phyloP scores from a whole-genome alignment of 768 basidiomycete species.

The Tephrocybe sp. region DNA sequence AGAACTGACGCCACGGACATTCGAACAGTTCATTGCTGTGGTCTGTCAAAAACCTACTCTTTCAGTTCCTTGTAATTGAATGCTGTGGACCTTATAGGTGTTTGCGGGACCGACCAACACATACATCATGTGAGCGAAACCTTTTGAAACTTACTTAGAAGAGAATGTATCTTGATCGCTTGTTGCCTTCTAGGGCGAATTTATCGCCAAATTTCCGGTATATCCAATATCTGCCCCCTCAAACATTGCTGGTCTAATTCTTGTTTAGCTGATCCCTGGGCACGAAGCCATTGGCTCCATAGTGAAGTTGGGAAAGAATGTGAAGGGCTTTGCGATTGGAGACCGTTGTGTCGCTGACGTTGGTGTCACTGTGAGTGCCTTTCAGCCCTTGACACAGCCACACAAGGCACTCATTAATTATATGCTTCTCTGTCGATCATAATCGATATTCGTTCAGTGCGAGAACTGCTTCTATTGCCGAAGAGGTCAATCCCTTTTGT shows the following conservation, averaged over 20 bases:
- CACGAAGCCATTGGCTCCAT: slow-evolving; percentile 76
- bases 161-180: background rate
- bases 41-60: slow-evolving; percentile 22
- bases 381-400: slow-evolving; percentile 5
- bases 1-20: too few relatives aligned
- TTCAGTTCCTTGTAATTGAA: background rate
- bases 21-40: slow-evolving; percentile 41
- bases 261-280: slow-evolving; percentile 61
- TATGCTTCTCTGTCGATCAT: slow-evolving; percentile 6
- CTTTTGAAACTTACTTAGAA: background rate
- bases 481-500: slow-evolving; percentile 77
- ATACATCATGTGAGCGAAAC: slow-evolving; percentile 48
- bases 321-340: slow-evolving; percentile 72
- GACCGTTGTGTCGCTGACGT: slow-evolving; percentile 88
- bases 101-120: slow-evolving; percentile 64
- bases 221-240: background rate
- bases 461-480: slow-evolving; percentile 87
- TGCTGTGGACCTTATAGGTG: slow-evolving; percentile 30
- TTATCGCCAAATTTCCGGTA: slow-evolving; percentile 63
- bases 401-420: slow-evolving; percentile 2
- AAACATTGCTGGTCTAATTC: background rate
- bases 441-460: slow-evolving; percentile 48
- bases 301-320: slow-evolving; percentile 76
- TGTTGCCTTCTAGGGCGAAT: slow-evolving; percentile 46
- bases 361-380: slow-evolving; percentile 51